These are phyloP conservation scores for Mycena galericulata DNA, from an alignment of 768 basidiomycete species.

Conservation along the genomic window DNA sequence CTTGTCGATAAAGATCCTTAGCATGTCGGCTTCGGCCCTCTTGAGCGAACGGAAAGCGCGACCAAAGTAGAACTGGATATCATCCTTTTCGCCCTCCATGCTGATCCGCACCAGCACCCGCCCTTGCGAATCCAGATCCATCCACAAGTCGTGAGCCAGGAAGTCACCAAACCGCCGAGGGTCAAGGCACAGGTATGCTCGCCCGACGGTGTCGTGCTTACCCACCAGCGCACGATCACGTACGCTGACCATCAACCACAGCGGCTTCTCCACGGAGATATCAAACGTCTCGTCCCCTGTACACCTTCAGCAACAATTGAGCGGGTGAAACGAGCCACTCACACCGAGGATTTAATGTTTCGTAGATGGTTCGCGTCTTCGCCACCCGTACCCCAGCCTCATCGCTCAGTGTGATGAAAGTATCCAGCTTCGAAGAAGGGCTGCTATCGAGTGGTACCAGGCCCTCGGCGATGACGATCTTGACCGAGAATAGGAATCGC, in stretches of 20 bases:
- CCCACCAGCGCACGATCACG: constrained; percentile 91
- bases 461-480: constrained; percentile 92
- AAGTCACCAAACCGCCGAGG: constrained; percentile 90
- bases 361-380: constrained; percentile 97
- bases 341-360: constrained; percentile 92
- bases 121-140: constrained; percentile 89
- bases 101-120: constrained; percentile 89
- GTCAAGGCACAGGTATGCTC: constrained; percentile 93
- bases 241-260: constrained; percentile 97
- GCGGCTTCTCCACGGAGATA: constrained; percentile 89
- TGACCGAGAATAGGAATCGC: constrained; percentile 91
- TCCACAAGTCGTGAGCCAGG: constrained; percentile 91
- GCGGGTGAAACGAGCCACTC: constrained; percentile 44
- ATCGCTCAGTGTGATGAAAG: constrained; percentile 95
- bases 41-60: constrained; percentile 94
- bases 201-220: constrained; percentile 92
- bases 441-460: constrained; percentile 82
- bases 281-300: constrained; percentile 98
- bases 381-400: constrained; percentile 90
- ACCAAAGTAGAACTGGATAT: constrained; percentile 97
- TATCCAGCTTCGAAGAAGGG: constrained; percentile 86
- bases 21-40: constrained; percentile 94
- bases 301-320: constrained; percentile 22
- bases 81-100: constrained; percentile 99
- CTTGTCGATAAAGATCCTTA: constrained; percentile 97